Conservation (phyloP, 768 basidiomycete species). For the Phlebiopsis gigantea region DNA sequence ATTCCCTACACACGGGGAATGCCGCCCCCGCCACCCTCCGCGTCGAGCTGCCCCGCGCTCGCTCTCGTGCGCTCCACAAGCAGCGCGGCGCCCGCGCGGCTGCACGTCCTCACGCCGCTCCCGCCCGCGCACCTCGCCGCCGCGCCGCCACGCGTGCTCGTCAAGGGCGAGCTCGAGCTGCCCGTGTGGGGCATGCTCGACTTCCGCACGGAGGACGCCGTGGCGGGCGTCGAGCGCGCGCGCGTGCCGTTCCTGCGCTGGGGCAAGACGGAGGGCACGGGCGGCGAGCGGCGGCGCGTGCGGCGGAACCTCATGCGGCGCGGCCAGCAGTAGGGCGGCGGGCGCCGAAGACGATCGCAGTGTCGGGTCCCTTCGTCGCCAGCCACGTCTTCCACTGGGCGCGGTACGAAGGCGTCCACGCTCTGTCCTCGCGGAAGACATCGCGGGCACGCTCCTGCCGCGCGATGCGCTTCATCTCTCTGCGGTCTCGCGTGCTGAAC, state of each 20-base stretch:
- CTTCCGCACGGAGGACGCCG: constrained; percentile 41
- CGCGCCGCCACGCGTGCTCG: constrained; percentile 39
- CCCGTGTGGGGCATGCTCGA: constrained; percentile 88
- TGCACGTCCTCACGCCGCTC: constrained; percentile 83
- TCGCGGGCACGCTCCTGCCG: constrained; percentile 33
- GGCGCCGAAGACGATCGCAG: constrained; percentile 30
- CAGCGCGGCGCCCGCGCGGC: constrained; percentile 47
- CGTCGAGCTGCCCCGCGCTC: constrained; percentile 68
- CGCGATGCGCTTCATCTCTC: constrained; percentile 38
- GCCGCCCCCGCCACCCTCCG: constrained; percentile 47
- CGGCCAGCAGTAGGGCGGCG: constrained; percentile 52
- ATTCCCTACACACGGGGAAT: constrained; percentile 59
- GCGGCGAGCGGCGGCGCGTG: constrained; percentile 65
- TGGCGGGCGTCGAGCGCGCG: constrained; percentile 48
- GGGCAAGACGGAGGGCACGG: constrained; percentile 66
- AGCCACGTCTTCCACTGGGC: constrained; percentile 37
- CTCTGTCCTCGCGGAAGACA: constrained; percentile 23
- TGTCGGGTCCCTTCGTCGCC: constrained; percentile 28
- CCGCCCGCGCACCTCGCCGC: constrained; percentile 40
- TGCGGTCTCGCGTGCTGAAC: constrained; percentile 33
- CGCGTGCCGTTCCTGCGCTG: constrained; percentile 76
- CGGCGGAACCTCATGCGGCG: constrained; percentile 86
- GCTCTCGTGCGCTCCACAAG: constrained; percentile 61
- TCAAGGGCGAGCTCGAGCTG: constrained; percentile 86
- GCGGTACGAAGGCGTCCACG: constrained; percentile 26